Percentiles rank a stretch among this genome's conserved stretches.
Evolutionary conservation across 2,329 filamentous ascomycete species (phyloP).

Genomic region (Xylariaceae sp.): DNA sequence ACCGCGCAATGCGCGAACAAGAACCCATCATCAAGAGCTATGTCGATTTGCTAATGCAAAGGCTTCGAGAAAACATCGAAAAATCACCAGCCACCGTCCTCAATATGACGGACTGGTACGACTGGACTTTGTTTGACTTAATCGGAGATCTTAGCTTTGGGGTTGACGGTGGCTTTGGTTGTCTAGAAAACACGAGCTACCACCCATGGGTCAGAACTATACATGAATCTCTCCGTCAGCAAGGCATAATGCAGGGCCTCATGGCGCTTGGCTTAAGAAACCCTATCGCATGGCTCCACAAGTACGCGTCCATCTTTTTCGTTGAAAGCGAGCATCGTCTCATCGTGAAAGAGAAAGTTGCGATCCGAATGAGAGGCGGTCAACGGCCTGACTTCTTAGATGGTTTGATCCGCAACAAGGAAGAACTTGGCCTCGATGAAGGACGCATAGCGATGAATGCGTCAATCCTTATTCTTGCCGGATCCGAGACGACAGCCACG

Average conservation of each 20-base stretch:
- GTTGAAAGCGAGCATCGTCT: slow-evolving; percentile 12
- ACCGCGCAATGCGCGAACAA: slow-evolving; percentile 37
- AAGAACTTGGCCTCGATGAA: slow-evolving; percentile 12
- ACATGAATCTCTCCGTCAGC: slow-evolving; percentile 19
- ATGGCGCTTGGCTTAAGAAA: slow-evolving; percentile 6
- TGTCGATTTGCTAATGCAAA: slow-evolving; percentile 33
- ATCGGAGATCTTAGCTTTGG: slow-evolving; percentile 46
- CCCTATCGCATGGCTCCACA: slow-evolving; percentile 4
- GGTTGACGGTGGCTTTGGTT: slow-evolving; percentile 34
- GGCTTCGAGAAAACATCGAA: slow-evolving; percentile 16
- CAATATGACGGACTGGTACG: slow-evolving; percentile 36
- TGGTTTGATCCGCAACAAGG: slow-evolving; percentile 26
- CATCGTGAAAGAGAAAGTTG: slow-evolving; percentile 23
- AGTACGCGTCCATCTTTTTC: neutral
- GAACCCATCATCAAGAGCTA: slow-evolving; percentile 37
- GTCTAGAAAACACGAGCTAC: slow-evolving; percentile 29
- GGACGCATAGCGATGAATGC: slow-evolving; percentile 18
- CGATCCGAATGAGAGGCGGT: slow-evolving; percentile 22
- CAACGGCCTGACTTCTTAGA: slow-evolving; percentile 31
- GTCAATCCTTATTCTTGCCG: slow-evolving; percentile 37
- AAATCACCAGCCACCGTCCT: slow-evolving; percentile 1
- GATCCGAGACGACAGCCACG: slow-evolving; percentile 49
- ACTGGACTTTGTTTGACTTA: slow-evolving; percentile 39
- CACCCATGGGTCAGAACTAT: slow-evolving; percentile 33
- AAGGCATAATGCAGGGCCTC: slow-evolving; percentile 7